These are phyloP conservation scores for Waltiozyma solani DNA, from an alignment of 1,139 yeast species.

Conservation along the genomic window DNA sequence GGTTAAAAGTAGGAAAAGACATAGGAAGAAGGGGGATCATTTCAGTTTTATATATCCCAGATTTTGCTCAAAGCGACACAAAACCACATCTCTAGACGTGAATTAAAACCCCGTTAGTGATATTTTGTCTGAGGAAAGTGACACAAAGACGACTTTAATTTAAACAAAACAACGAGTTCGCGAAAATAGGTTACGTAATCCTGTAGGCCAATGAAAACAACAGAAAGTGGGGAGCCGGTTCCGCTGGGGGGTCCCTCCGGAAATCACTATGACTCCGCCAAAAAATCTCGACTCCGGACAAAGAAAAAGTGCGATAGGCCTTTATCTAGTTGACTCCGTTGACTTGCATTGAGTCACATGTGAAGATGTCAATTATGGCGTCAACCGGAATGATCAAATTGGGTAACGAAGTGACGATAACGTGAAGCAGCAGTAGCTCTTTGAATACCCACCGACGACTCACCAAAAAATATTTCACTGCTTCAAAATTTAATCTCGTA, in stretches of 20 bases:
- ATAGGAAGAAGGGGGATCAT: too few relatives aligned
- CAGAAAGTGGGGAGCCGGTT: background rate
- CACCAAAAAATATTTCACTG: background rate
- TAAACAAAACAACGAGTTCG: background rate
- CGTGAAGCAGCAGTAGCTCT: too few relatives aligned
- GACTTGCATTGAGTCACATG: background rate
- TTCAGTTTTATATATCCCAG: too few relatives aligned
- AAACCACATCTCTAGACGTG: background rate
- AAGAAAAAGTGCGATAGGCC: too few relatives aligned
- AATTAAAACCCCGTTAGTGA: too few relatives aligned
- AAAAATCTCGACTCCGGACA: too few relatives aligned
- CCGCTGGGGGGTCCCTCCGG: too few relatives aligned
- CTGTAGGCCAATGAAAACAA: background rate
- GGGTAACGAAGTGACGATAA: background rate
- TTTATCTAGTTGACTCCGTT: background rate
- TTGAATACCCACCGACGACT: background rate
- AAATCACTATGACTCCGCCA: too few relatives aligned
- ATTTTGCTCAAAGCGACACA: background rate
- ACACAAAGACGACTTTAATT: background rate
- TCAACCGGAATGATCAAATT: background rate
- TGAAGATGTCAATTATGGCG: background rate
- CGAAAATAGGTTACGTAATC: background rate
- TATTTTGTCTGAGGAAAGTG: too few relatives aligned
- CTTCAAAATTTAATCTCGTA: background rate
- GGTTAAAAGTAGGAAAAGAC: background rate